Percentiles rank a stretch among this genome's conserved stretches.
These are phyloP conservation scores for Oehlia diaphana DNA, from an alignment of 192 early-diverging fungal species.

Conservation along the genomic window DNA sequence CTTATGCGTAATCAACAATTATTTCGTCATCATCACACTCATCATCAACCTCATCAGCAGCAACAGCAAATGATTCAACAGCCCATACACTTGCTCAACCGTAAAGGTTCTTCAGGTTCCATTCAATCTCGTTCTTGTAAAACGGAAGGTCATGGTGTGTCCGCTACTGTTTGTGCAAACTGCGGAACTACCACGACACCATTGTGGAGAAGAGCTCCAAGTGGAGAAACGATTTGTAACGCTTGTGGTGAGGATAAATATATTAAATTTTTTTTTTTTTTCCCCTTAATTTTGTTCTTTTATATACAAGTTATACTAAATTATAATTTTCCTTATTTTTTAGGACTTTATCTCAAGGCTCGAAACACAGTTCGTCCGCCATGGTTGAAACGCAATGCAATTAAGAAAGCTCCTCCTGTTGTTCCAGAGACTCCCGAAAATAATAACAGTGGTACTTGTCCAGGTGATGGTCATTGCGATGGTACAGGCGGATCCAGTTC, in stretches of 20 bases:
- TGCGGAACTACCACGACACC: conserved; percentile 89
- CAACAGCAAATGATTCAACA: conserved; percentile 17
- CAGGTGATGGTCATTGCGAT: conserved; percentile 76
- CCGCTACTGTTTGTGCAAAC: conserved; percentile 73
- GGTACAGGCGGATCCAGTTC: conserved; percentile 70
- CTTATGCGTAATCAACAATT: conserved; percentile 3
- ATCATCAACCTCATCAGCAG: conserved; percentile 15
- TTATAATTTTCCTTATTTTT: neutral
- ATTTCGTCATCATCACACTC: conserved; percentile 14
- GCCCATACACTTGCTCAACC: conserved; percentile 26
- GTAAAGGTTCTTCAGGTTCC: conserved; percentile 13
- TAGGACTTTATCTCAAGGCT: conserved; percentile 57
- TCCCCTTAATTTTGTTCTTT: no score
- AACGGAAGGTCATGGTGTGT: conserved; percentile 39
- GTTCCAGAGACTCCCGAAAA: conserved; percentile 26
- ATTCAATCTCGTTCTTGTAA: conserved; percentile 32
- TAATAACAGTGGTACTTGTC: conserved; percentile 59
- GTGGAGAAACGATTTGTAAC: conserved; percentile 93
- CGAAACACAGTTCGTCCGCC: conserved; percentile 54
- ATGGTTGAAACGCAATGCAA: conserved; percentile 54
- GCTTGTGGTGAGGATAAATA: conserved; percentile 70
- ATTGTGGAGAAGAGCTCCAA: conserved; percentile 85
- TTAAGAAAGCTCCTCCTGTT: conserved; percentile 35
- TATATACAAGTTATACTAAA: no score
- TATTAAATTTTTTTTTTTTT: neutral